These are phyloP conservation scores for Yamadazyma kanchanaburiensis DNA, from an alignment of 1,139 yeast genomes.

Conservation along the genomic window DNA sequence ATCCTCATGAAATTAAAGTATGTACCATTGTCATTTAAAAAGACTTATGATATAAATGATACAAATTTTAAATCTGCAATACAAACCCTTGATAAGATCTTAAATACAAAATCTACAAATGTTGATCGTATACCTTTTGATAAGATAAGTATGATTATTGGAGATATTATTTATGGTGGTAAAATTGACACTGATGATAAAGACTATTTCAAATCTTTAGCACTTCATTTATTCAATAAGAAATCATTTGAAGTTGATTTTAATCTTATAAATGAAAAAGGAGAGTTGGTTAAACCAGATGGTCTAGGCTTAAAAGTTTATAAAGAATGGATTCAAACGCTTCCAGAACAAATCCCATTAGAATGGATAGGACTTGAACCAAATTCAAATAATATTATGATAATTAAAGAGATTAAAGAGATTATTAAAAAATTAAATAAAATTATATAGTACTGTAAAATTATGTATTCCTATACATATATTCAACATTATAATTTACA, in stretches of 20 bases:
- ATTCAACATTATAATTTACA: constrained; percentile 16
- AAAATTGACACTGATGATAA: constrained; percentile 56
- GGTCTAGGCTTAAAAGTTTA: constrained; percentile 36
- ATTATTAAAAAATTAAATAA: constrained; percentile 4
- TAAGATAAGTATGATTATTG: constrained; percentile 47
- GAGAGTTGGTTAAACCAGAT: constrained; percentile 43
- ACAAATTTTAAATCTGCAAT: constrained; percentile 62
- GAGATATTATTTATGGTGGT: constrained; percentile 69
- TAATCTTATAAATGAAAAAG: constrained; percentile 26
- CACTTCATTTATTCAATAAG: constrained; percentile 22
- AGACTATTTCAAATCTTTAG: constrained; percentile 21
- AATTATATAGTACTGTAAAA: constrained; percentile 6
- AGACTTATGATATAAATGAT: constrained; percentile 67
- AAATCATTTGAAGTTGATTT: constrained; percentile 25
- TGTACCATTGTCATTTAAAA: constrained; percentile 61
- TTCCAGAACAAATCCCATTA: constrained; percentile 62
- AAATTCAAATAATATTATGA: constrained; percentile 20
- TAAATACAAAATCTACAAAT: constrained; percentile 24
- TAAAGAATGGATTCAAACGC: constrained; percentile 45
- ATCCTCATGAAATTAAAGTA: constrained; percentile 58
- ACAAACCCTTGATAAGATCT: constrained; percentile 39
- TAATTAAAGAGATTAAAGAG: not conserved
- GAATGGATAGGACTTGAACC: constrained; percentile 60
- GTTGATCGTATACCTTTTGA: constrained; percentile 56
- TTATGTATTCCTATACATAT: constrained; percentile 11